Percentiles rank a stretch among this genome's conserved stretches.
phyloP scores from a whole-genome alignment of 2,329 filamentous ascomycete species.

The Chalaropsis ovoidea region DNA sequence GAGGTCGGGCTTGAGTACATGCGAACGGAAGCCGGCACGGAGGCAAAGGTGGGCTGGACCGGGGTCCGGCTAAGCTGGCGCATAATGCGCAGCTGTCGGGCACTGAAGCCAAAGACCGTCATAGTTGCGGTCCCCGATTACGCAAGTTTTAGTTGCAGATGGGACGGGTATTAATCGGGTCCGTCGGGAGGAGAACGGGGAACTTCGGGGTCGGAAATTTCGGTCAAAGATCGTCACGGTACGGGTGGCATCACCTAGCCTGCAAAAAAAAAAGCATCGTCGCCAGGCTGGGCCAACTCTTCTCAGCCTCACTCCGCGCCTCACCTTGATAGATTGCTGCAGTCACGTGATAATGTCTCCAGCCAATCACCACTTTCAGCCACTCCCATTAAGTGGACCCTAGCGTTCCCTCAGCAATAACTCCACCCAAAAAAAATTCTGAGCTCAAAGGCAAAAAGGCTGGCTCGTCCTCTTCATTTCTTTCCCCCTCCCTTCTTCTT shows the following conservation, averaged over 20 bases:
- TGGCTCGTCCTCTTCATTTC: slow-evolving; percentile 17
- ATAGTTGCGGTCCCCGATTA: slow-evolving; percentile 19
- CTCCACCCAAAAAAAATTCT: slow-evolving; percentile 25
- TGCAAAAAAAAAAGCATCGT: slow-evolving; percentile 9
- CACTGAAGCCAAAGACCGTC: slow-evolving; percentile 25
- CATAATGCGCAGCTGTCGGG: slow-evolving; percentile 33
- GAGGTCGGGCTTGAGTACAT: slow-evolving; percentile 19
- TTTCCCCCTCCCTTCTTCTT: slow-evolving; percentile 25
- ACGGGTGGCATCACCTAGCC: not conserved
- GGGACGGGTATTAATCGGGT: not conserved
- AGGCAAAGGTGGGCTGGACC: slow-evolving; percentile 28
- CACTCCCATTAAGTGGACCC: slow-evolving; percentile 16
- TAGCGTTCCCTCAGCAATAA: slow-evolving; percentile 18
- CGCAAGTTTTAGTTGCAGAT: not conserved
- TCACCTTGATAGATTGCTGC: slow-evolving; percentile 8
- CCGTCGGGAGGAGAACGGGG: not conserved
- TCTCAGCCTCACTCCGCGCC: slow-evolving; percentile 24
- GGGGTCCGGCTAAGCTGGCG: slow-evolving; percentile 29
- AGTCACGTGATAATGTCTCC: slow-evolving; percentile 19
- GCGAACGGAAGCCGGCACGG: slow-evolving; percentile 13
- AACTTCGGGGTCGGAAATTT: slow-evolving; percentile 3
- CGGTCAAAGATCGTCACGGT: not conserved
- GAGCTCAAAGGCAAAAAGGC: slow-evolving; percentile 26
- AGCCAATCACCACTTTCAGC: slow-evolving; percentile 16
- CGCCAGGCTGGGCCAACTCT: slow-evolving; percentile 5